These are phyloP conservation scores for Ascochyta koolunga DNA, from an alignment of 2,329 filamentous ascomycete species.

Conservation along the genomic window DNA sequence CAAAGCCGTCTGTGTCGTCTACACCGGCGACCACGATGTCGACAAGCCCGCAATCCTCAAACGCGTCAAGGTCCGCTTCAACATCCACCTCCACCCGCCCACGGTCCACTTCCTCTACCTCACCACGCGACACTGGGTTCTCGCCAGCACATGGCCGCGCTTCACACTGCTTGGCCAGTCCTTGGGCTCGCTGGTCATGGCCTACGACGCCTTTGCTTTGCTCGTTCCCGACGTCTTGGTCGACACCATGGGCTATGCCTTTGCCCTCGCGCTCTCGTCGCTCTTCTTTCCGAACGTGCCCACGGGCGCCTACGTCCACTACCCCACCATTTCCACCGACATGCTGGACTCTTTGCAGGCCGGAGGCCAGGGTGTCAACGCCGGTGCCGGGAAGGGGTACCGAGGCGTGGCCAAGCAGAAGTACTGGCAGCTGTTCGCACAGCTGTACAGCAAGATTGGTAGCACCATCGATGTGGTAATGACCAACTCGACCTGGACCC, in stretches of 20 bases:
- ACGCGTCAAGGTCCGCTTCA: slow-evolving; percentile 82
- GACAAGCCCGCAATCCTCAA: slow-evolving; percentile 79
- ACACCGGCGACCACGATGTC: slow-evolving; percentile 92
- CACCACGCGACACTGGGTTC: slow-evolving; percentile 82
- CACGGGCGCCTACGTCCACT: slow-evolving; percentile 94
- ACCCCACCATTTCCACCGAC: slow-evolving; percentile 96
- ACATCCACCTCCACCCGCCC: slow-evolving; percentile 84
- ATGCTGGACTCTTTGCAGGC: slow-evolving; percentile 80
- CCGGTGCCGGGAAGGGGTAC: slow-evolving; percentile 76
- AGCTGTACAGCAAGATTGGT: slow-evolving; percentile 81
- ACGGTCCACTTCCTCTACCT: slow-evolving; percentile 90
- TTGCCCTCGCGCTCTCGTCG: slow-evolving; percentile 81
- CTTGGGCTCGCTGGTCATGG: slow-evolving; percentile 82
- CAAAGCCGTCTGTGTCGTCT: slow-evolving; percentile 86
- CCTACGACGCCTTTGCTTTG: slow-evolving; percentile 90
- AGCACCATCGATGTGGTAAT: slow-evolving; percentile 89
- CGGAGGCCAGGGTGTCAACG: slow-evolving; percentile 74
- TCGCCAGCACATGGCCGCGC: slow-evolving; percentile 84
- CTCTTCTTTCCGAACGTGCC: slow-evolving; percentile 80
- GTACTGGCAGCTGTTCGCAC: slow-evolving; percentile 89
- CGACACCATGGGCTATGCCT: slow-evolving; percentile 98
- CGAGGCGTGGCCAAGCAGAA: slow-evolving; percentile 74
- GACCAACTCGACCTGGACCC: slow-evolving; percentile 97
- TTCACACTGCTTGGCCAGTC: slow-evolving; percentile 96
- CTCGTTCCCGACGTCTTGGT: slow-evolving; percentile 92